A percentile compares a stretch with the other conserved stretches of the same genome.
Conservation (phyloP, 768 basidiomycete species). For the Lactarius trivialis region DNA sequence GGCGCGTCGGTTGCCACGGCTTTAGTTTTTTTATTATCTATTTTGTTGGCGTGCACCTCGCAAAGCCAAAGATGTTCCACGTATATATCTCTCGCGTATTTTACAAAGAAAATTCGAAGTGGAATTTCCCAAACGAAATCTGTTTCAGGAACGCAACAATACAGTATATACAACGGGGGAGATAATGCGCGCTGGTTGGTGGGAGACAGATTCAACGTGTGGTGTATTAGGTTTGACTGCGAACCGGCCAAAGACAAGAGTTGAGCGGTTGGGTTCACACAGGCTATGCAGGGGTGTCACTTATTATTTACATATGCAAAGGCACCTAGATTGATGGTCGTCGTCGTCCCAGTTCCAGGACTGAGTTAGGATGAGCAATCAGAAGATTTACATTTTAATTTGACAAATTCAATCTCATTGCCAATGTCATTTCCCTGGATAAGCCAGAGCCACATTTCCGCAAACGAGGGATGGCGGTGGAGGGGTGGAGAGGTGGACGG, state of each 20-base stretch:
- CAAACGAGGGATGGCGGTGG: neutral
- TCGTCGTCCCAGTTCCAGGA: neutral
- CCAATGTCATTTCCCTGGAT: neutral
- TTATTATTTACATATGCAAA: neutral
- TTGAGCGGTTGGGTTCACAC: neutral
- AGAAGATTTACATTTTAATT: neutral
- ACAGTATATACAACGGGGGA: constrained; percentile 1
- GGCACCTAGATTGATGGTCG: neutral
- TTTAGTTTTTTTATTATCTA: neutral
- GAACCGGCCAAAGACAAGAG: neutral
- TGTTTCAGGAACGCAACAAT: constrained; percentile 8
- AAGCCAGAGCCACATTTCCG: neutral
- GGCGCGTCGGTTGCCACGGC: constrained; percentile 4
- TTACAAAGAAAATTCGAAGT: neutral
- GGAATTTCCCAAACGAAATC: constrained; percentile 3
- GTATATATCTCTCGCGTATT: neutral
- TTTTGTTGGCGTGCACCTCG: neutral
- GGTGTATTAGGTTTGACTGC: constrained; percentile 14
- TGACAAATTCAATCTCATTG: neutral
- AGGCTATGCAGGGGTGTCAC: neutral
- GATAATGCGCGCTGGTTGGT: neutral
- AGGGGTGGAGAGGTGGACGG: neutral
- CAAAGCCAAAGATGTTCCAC: constrained; percentile 12
- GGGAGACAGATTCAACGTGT: neutral
- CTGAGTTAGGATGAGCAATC: neutral